These are phyloP conservation scores for Penicillium ucsense DNA, from an alignment of 495 filamentous ascomycete genomes.

Conservation along the genomic window DNA sequence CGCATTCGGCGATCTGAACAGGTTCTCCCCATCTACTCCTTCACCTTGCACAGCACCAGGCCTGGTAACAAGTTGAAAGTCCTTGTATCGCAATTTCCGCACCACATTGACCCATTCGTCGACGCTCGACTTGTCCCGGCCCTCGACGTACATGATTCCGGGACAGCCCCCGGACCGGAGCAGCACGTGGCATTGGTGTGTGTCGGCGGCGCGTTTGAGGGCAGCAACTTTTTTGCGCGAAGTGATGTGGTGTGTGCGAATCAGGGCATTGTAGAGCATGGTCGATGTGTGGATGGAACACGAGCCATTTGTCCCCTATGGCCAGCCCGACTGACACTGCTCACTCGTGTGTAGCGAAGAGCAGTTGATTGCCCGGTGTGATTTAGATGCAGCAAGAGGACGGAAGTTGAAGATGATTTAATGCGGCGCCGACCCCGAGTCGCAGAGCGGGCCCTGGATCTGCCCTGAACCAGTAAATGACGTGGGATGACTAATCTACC, in stretches of 20 bases:
- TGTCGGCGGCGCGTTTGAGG: slow-evolving; percentile 52
- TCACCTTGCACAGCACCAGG: slow-evolving; percentile 20
- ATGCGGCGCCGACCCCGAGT: no score
- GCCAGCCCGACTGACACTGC: neutral
- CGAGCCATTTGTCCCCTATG: neutral
- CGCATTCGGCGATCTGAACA: neutral
- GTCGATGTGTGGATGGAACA: neutral
- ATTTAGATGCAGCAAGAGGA: no score
- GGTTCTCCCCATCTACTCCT: neutral
- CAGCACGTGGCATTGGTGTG: slow-evolving; percentile 47
- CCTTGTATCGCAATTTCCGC: slow-evolving; percentile 39
- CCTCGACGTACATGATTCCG: slow-evolving; percentile 72
- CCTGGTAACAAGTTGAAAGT: slow-evolving; percentile 37
- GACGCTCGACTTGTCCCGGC: slow-evolving; percentile 37
- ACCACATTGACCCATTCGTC: slow-evolving; percentile 49
- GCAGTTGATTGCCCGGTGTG: no score
- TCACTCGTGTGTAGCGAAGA: no score
- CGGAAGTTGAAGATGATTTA: no score
- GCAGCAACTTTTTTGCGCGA: slow-evolving; percentile 66
- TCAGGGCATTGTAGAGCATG: slow-evolving; percentile 48
- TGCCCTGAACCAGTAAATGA: no score
- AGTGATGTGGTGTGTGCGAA: slow-evolving; percentile 74
- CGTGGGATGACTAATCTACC: no score
- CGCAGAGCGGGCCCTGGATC: no score
- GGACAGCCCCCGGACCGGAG: slow-evolving; percentile 58